A percentile compares a stretch with the other conserved stretches of the same genome.
Evolutionary conservation across 345 rosid genomes (phyloP).

Genomic region (Lepidium africanum): DNA sequence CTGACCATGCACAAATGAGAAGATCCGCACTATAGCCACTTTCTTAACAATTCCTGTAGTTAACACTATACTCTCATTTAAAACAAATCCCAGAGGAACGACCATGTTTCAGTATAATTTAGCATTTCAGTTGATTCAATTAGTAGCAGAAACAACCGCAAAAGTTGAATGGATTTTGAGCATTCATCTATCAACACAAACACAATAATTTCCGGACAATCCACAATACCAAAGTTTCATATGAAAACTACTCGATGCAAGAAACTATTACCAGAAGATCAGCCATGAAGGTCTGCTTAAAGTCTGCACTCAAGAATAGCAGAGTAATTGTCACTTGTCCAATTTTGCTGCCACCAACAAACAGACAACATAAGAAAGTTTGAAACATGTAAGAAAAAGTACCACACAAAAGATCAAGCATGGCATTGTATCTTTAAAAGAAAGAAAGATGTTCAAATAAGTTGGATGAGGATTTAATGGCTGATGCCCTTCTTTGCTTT

Average conservation of each 20-base stretch:
- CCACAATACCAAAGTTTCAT: neutral
- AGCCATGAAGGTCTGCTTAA: slow-evolving; percentile 62
- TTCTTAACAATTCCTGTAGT: slow-evolving; percentile 63
- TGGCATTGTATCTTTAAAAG: slow-evolving; percentile 18
- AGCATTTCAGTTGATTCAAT: neutral
- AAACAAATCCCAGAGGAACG: slow-evolving; percentile 25
- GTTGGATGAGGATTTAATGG: slow-evolving; percentile 31
- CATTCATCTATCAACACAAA: neutral
- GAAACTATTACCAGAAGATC: slow-evolving; percentile 62
- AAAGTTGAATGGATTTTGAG: neutral
- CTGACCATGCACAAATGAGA: slow-evolving; percentile 37
- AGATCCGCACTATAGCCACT: slow-evolving; percentile 34
- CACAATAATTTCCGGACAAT: neutral
- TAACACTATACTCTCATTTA: slow-evolving; percentile 60
- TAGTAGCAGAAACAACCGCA: slow-evolving; percentile 1
- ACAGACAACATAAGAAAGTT: slow-evolving; percentile 51
- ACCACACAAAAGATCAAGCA: slow-evolving; percentile 10
- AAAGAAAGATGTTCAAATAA: slow-evolving; percentile 22
- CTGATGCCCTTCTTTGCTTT: slow-evolving; percentile 89
- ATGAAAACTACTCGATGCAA: slow-evolving; percentile 31
- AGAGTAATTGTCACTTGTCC: slow-evolving; percentile 81
- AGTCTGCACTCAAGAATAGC: slow-evolving; percentile 76
- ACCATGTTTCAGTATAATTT: slow-evolving; percentile 8
- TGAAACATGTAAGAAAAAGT: slow-evolving; percentile 16
- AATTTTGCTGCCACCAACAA: slow-evolving; percentile 86